phyloP scores from a whole-genome alignment of 345 rosid species.

The Zanthoxylum bungeanum region DNA sequence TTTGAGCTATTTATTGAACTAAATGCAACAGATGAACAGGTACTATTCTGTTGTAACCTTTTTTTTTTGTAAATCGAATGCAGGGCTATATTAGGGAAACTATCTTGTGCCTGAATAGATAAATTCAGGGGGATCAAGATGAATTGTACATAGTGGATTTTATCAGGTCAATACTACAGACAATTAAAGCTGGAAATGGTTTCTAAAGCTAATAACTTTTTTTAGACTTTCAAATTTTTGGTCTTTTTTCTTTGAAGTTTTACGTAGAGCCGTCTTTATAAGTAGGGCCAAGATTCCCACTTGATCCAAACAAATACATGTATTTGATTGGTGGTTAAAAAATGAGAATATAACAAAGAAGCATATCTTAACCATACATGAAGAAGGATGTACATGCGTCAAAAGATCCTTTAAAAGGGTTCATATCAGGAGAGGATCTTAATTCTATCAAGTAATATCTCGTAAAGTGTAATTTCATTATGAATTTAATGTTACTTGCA shows the following conservation, averaged over 20 bases:
- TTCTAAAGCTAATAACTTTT: neutral
- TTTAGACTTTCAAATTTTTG: neutral
- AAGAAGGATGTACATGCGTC: neutral
- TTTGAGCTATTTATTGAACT: conserved; percentile 95
- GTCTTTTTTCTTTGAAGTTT: neutral
- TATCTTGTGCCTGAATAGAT: neutral
- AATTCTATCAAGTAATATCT: neutral
- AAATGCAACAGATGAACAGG: conserved; percentile 98
- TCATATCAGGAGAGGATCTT: neutral
- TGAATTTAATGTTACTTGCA: conserved; percentile 27
- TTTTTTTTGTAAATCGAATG: neutral
- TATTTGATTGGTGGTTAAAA: neutral
- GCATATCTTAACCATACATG: neutral
- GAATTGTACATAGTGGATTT: neutral
- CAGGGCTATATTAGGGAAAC: neutral
- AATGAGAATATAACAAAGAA: neutral
- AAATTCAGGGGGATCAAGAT: neutral
- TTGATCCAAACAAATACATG: neutral
- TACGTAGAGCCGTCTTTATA: neutral
- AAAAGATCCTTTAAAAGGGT: neutral
- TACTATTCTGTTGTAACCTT: conserved; percentile 19
- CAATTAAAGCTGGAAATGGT: neutral
- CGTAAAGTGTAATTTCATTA: conserved; percentile 1
- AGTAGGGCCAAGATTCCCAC: neutral
- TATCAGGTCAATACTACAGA: neutral